These are phyloP conservation scores for Backusella westeae DNA, from an alignment of 192 early-diverging fungal species.

Conservation along the genomic window DNA sequence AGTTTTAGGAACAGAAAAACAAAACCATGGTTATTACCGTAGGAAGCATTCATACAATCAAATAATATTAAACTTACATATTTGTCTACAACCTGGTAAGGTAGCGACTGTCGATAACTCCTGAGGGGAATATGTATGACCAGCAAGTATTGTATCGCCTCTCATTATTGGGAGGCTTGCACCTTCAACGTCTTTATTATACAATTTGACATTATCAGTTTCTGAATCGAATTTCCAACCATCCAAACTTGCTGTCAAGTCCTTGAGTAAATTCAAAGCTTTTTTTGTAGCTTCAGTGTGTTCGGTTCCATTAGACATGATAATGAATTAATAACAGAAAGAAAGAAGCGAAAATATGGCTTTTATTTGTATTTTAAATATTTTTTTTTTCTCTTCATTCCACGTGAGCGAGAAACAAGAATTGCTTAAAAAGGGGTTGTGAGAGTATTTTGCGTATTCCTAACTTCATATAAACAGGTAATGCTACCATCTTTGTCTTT, in stretches of 20 bases:
- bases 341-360: not conserved
- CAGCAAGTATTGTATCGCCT: conserved; percentile 44
- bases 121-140: conserved; percentile 37
- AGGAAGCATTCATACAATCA: no score
- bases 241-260: conserved; percentile 31
- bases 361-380: not conserved
- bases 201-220: conserved; percentile 46
- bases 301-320: not conserved
- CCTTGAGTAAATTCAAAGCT: conserved; percentile 42
- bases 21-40: no score
- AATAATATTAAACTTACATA: conserved; percentile 17
- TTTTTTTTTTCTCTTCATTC: not conserved
- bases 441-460: not conserved
- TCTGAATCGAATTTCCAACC: conserved; percentile 48
- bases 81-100: conserved; percentile 41
- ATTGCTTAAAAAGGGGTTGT: not conserved
- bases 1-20: no score
- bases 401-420: not conserved
- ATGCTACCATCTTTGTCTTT: no score
- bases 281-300: not conserved
- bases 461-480: not conserved
- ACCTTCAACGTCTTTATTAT: conserved; percentile 39
- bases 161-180: conserved; percentile 44
- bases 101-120: conserved; percentile 45
- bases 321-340: not conserved